A percentile compares a stretch with the other conserved stretches of the same genome.
phyloP scores from a whole-genome alignment of 768 basidiomycete species.

The Lactarius deliciosus region DNA sequence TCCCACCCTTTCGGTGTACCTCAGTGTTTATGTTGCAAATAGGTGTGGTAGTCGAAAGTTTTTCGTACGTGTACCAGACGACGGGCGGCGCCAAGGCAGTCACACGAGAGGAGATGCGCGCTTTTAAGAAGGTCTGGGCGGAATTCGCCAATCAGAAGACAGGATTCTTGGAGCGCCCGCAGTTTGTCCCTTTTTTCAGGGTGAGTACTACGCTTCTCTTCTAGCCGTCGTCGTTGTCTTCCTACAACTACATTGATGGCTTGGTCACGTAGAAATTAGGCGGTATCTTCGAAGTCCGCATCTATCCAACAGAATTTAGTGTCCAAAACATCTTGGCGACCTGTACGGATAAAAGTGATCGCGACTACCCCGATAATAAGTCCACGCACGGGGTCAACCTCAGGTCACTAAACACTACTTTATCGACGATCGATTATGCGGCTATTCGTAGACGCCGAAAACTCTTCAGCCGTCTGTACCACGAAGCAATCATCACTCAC shows the following conservation, averaged over 20 bases:
- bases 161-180: constrained; percentile 68
- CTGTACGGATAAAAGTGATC: constrained; percentile 43
- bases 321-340: constrained; percentile 57
- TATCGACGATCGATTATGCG: constrained; percentile 64
- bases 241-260: background rate
- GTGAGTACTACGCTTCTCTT: constrained; percentile 49
- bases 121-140: constrained; percentile 94
- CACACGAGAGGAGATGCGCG: constrained; percentile 87
- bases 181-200: constrained; percentile 76
- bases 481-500: constrained; percentile 79
- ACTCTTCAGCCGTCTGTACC: constrained; percentile 74
- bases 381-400: constrained; percentile 60
- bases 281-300: constrained; percentile 85
- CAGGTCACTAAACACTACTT: constrained; percentile 52
- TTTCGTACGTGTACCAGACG: constrained; percentile 92
- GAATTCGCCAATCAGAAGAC: constrained; percentile 77
- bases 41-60: constrained; percentile 93
- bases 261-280: constrained; percentile 58
- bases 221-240: background rate
- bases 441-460: constrained; percentile 64
- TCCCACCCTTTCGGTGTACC: background rate
- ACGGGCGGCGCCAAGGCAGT: constrained; percentile 80
- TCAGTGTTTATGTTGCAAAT: constrained; percentile 29
- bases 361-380: constrained; percentile 37
- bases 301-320: constrained; percentile 73